Conservation (phyloP, 1,284 basidiomycete genomes). For the Trichosporon faecale region DNA sequence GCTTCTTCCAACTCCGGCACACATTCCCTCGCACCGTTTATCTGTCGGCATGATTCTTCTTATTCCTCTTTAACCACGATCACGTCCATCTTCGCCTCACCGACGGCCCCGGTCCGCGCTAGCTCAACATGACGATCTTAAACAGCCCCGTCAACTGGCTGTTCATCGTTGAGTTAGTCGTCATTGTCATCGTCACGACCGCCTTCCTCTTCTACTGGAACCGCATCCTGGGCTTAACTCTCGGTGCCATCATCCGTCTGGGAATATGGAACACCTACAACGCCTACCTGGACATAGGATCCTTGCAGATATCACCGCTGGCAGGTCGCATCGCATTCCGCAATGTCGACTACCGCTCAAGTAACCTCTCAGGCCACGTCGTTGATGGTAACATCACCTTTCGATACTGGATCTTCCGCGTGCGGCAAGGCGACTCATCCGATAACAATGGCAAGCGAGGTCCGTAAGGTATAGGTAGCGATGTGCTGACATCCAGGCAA, state of each 20-base stretch:
- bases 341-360: constrained; percentile 80
- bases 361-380: constrained; percentile 78
- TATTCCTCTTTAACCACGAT: not conserved
- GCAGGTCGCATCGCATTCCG: constrained; percentile 80
- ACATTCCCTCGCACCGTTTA: not conserved
- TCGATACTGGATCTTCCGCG: constrained; percentile 81
- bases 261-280: constrained; percentile 48
- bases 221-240: constrained; percentile 66
- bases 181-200: constrained; percentile 64
- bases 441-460: constrained; percentile 35
- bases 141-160: constrained; percentile 47
- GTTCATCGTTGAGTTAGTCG: constrained; percentile 68
- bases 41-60: not conserved
- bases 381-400: constrained; percentile 81
- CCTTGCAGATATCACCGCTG: constrained; percentile 85
- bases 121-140: constrained; percentile 10
- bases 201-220: constrained; percentile 87
- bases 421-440: constrained; percentile 58
- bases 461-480: constrained; percentile 24
- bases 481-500: constrained; percentile 37
- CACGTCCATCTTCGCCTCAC: too few relatives aligned
- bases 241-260: constrained; percentile 52
- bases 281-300: constrained; percentile 55
- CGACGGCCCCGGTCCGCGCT: not conserved
- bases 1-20: not conserved